These are phyloP conservation scores for Pythium rhizo-oryzae DNA, from an alignment of 352 stramenopile genomes.

Conservation along the genomic window DNA sequence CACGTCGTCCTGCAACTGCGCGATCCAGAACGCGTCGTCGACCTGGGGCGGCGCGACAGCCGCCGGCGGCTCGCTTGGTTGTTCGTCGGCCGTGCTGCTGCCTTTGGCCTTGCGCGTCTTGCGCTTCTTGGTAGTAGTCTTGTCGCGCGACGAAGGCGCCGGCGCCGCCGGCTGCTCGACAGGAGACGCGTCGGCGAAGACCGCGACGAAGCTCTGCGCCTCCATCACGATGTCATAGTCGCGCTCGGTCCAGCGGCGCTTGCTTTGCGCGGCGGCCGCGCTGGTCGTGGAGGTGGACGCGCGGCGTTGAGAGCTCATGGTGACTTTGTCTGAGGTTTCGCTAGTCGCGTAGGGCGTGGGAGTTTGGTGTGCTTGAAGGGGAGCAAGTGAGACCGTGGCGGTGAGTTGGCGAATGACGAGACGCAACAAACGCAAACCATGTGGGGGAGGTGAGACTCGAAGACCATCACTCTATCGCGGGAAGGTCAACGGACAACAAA, in stretches of 20 bases:
- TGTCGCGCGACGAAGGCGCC: background rate
- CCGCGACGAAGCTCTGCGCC: slow-evolving; percentile 60
- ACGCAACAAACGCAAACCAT: background rate
- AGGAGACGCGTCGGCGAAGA: slow-evolving; percentile 35
- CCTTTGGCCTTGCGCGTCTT: slow-evolving; percentile 5
- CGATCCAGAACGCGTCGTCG: slow-evolving; percentile 60
- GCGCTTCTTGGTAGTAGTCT: slow-evolving; percentile 15
- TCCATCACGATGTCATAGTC: slow-evolving; percentile 68
- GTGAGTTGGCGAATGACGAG: slow-evolving; percentile 3
- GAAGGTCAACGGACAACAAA: background rate
- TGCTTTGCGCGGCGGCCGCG: slow-evolving; percentile 13
- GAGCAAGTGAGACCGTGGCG: no score
- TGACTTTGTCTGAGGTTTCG: background rate
- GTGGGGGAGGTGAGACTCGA: background rate
- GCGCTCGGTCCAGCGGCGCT: slow-evolving; percentile 66
- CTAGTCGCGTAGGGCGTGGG: no score
- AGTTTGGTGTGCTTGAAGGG: background rate
- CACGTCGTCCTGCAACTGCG: slow-evolving; percentile 73
- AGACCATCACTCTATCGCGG: background rate
- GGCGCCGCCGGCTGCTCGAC: slow-evolving; percentile 5
- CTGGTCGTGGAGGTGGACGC: background rate
- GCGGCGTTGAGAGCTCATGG: background rate
- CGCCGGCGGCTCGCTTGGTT: background rate
- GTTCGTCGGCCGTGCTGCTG: background rate
- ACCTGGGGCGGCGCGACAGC: background rate